phyloP scores from a whole-genome alignment of 2,329 filamentous ascomycete species.

The Graphiopsis chlorocephala region DNA sequence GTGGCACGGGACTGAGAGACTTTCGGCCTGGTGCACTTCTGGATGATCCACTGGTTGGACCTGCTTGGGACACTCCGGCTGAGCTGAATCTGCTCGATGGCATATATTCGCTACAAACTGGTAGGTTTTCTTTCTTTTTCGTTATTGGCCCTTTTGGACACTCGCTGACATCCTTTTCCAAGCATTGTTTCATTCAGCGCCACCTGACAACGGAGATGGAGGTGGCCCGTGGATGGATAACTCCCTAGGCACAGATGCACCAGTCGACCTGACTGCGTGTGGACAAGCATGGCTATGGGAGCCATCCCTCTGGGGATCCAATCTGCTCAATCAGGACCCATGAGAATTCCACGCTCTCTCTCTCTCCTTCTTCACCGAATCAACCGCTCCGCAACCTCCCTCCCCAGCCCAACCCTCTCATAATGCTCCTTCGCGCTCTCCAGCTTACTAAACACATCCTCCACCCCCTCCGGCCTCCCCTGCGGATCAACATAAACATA shows the following conservation, averaged over 20 bases:
- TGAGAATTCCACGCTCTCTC: too few relatives aligned
- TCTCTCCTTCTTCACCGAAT: not conserved
- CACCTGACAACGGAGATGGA: not conserved
- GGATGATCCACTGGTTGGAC: not conserved
- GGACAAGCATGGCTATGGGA: not conserved
- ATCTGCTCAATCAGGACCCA: not conserved
- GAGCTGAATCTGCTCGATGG: not conserved
- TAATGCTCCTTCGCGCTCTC: conserved; percentile 15
- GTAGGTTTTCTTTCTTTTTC: not conserved
- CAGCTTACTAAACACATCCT: conserved; percentile 16
- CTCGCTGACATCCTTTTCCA: not conserved
- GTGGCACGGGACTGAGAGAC: not conserved
- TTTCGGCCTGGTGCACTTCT: not conserved
- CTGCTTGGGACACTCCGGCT: not conserved
- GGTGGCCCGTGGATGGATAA: not conserved
- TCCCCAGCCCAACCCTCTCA: conserved; percentile 11
- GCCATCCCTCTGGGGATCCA: not conserved
- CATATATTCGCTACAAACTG: not conserved
- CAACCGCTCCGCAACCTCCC: conserved; percentile 1
- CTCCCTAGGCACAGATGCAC: not conserved
- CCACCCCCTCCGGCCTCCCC: conserved; percentile 11
- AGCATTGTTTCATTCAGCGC: not conserved
- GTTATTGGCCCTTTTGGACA: not conserved
- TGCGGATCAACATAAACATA: conserved; percentile 15
- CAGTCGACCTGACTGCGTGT: not conserved